Conservation (phyloP, 371 early-diverging fungal genomes). For the Apophysomyces variabilis region DNA sequence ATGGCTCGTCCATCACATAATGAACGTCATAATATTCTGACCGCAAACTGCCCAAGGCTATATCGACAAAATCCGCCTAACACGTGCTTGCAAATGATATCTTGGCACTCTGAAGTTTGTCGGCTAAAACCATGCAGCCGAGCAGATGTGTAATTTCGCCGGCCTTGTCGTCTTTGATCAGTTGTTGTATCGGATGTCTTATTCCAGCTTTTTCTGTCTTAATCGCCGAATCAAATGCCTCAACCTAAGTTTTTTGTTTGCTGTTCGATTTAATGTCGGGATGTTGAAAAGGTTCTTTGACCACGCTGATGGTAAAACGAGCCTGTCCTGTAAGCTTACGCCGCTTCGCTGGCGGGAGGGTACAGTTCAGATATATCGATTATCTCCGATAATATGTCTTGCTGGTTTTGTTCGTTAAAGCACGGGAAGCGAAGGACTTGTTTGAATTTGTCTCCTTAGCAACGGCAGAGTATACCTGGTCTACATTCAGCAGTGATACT, state of each 20-base stretch:
- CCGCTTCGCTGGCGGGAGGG: slow-evolving; percentile 10
- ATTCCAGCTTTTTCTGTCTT: not conserved
- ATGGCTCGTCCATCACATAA: slow-evolving; percentile 19
- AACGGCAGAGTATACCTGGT: slow-evolving; percentile 26
- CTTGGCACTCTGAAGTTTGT: slow-evolving; percentile 15
- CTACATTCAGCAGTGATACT: slow-evolving; percentile 22
- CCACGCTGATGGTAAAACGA: not conserved
- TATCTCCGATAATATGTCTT: not conserved
- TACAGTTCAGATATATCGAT: slow-evolving; percentile 19
- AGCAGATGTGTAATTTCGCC: slow-evolving; percentile 14
- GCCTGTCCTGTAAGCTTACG: slow-evolving; percentile 10
- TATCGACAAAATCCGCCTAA: not conserved
- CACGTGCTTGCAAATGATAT: slow-evolving; percentile 10
- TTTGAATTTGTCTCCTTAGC: slow-evolving; percentile 8
- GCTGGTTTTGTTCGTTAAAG: too few species aligned
- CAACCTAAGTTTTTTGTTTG: not conserved
- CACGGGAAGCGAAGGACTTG: too few species aligned
- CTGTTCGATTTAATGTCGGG: not conserved
- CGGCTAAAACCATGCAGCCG: slow-evolving; percentile 21
- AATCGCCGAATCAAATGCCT: not conserved
- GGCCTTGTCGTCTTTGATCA: not conserved
- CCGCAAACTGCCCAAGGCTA: not conserved
- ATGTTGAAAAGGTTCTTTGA: not conserved
- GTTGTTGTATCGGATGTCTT: not conserved
- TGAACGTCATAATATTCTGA: not conserved